Conservation (phyloP, 164 flowering plant species). For the Stephania yunnanensis region DNA sequence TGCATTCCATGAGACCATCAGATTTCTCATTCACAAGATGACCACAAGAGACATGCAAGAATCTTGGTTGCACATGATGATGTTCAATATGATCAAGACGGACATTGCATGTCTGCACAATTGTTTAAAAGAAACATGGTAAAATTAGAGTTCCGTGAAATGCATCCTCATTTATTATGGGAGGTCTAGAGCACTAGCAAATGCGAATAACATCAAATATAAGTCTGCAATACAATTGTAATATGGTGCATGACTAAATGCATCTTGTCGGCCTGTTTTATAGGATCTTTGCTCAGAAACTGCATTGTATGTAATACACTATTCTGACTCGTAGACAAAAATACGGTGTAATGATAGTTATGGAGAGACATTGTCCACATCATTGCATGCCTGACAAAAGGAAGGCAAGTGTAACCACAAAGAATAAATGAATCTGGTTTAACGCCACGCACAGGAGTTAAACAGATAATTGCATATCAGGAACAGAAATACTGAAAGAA, state of each 20-base stretch:
- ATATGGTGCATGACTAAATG: too few relatives aligned
- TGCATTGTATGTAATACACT: too few relatives aligned
- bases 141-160: neutral
- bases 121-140: slow-evolving; percentile 2
- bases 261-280: neutral
- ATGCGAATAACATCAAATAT: neutral
- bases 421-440: neutral
- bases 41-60: slow-evolving; percentile 65
- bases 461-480: neutral
- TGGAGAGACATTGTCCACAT: neutral
- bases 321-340: neutral
- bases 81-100: slow-evolving; percentile 62
- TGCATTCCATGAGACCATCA: slow-evolving; percentile 41
- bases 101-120: slow-evolving; percentile 62
- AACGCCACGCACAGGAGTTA: neutral
- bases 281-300: neutral
- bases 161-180: too few relatives aligned
- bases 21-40: slow-evolving; percentile 45
- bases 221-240: neutral
- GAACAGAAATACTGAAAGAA: neutral
- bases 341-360: neutral
- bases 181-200: neutral
- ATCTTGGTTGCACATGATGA: slow-evolving; percentile 49
- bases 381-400: neutral
- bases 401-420: neutral